Percentiles rank a stretch among this genome's conserved stretches.
phyloP scores from a whole-genome alignment of 345 rosid genomes.

The Barbarea vulgaris region DNA sequence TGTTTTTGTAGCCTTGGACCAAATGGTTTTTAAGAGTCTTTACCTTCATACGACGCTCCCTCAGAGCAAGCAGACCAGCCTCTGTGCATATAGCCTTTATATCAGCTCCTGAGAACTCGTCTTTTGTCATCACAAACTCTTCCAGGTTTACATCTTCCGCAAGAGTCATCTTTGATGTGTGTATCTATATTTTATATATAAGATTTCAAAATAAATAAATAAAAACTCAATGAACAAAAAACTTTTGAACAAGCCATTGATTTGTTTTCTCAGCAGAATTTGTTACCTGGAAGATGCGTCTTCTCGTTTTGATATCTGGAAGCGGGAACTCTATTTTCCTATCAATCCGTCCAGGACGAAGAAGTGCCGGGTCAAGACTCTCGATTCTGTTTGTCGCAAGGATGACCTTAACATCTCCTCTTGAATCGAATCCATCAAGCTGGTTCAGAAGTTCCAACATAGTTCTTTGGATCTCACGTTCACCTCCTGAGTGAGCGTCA shows the following conservation, averaged over 20 bases:
- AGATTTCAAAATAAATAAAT: not conserved
- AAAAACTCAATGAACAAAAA: constrained; percentile 2
- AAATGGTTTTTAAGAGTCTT: constrained; percentile 4
- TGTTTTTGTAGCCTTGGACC: not conserved
- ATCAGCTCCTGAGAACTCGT: constrained; percentile 97
- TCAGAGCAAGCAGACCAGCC: constrained; percentile 91
- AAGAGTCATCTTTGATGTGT: constrained; percentile 93
- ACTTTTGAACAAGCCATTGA: not conserved
- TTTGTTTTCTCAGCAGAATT: not conserved
- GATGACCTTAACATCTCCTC: constrained; percentile 98
- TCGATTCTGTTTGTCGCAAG: constrained; percentile 96
- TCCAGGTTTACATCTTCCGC: constrained; percentile 96
- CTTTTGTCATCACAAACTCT: constrained; percentile 98
- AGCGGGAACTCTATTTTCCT: constrained; percentile 97
- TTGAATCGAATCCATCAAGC: constrained; percentile 94
- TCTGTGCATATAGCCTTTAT: constrained; percentile 98
- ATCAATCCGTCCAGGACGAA: constrained; percentile 94
- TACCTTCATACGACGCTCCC: constrained; percentile 99
- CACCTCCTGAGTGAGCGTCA: constrained; percentile 96
- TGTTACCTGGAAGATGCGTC: constrained; percentile 92
- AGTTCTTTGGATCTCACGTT: constrained; percentile 97
- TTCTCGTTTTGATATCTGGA: constrained; percentile 97
- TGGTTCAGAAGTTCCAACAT: constrained; percentile 97
- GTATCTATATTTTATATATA: constrained; percentile 59
- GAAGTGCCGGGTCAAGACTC: constrained; percentile 95